phyloP scores from a whole-genome alignment of 495 filamentous ascomycete genomes.

The Aspergillus ostianus region DNA sequence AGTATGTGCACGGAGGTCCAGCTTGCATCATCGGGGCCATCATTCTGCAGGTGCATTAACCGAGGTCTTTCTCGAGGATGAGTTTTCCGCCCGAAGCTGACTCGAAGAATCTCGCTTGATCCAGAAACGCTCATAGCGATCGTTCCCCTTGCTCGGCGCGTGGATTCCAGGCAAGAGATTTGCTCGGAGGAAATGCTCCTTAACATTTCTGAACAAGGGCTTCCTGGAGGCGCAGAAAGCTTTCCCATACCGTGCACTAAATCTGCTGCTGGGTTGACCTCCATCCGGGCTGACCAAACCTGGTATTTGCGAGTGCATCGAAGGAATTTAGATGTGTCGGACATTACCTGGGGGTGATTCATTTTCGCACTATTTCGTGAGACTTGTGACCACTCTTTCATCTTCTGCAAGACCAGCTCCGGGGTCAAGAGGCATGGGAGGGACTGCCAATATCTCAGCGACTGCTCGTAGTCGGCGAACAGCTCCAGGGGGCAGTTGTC shows the following conservation, averaged over 20 bases:
- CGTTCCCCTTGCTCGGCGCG: background rate
- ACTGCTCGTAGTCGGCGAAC: constrained; percentile 2
- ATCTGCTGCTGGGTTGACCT: constrained; percentile 22
- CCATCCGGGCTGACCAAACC: constrained; percentile 41
- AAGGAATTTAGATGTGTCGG: background rate
- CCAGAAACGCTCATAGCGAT: background rate
- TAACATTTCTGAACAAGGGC: constrained; percentile 30
- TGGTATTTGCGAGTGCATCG: constrained; percentile 25
- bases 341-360: background rate
- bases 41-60: background rate
- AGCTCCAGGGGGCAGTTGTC: background rate
- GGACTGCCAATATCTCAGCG: constrained; percentile 8
- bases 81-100: background rate
- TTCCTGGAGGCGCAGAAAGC: constrained; percentile 38
- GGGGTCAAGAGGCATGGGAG: constrained; percentile 16
- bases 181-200: constrained; percentile 26
- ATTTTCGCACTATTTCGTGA: background rate
- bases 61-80: background rate
- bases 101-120: background rate
- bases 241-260: constrained; percentile 12
- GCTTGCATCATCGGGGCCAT: background rate
- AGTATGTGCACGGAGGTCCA: background rate
- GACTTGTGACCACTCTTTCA: background rate
- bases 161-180: constrained; percentile 6
- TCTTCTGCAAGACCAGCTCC: background rate